Evolutionary conservation across 768 basidiomycete species (phyloP).

Genomic region (Pleurotus djamor): DNA sequence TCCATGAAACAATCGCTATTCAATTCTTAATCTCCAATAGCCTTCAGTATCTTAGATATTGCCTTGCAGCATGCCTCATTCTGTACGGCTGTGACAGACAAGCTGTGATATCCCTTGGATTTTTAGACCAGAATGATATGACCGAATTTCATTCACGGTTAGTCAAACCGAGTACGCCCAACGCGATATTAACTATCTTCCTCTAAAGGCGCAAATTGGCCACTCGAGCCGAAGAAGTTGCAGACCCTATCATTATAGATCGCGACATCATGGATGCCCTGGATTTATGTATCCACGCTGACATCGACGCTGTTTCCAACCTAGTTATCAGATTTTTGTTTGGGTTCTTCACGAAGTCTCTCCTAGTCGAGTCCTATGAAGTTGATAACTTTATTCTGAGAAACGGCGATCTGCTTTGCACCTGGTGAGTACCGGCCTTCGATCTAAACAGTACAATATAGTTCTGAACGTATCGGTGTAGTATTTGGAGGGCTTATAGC

Average conservation of each 20-base stretch:
- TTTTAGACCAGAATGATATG: constrained; percentile 49
- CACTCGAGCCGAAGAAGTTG: constrained; percentile 33
- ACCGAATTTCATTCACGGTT: constrained; percentile 56
- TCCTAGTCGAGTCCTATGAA: constrained; percentile 63
- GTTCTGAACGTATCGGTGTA: constrained; percentile 18
- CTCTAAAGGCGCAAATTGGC: constrained; percentile 44
- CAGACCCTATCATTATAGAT: constrained; percentile 64
- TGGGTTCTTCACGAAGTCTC: constrained; percentile 56
- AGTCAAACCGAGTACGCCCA: constrained; percentile 14
- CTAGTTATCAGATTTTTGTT: constrained; percentile 62
- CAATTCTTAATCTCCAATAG: constrained; percentile 18
- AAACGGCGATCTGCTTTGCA: constrained; percentile 54
- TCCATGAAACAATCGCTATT: background rate
- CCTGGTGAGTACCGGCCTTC: constrained; percentile 42
- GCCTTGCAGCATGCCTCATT: constrained; percentile 57
- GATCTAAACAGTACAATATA: background rate
- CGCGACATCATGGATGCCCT: constrained; percentile 54
- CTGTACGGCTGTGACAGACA: constrained; percentile 65
- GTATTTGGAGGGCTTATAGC: constrained; percentile 69
- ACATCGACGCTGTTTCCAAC: constrained; percentile 46
- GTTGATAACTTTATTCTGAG: constrained; percentile 71
- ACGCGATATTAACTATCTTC: background rate
- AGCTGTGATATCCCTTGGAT: constrained; percentile 37
- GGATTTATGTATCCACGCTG: constrained; percentile 44
- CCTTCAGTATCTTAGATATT: constrained; percentile 55